Evolutionary conservation across 1,284 basidiomycete species (phyloP), one percentile per base, ranked within the genome.

Genomic region (Apiotrichum domesticum): DNA sequence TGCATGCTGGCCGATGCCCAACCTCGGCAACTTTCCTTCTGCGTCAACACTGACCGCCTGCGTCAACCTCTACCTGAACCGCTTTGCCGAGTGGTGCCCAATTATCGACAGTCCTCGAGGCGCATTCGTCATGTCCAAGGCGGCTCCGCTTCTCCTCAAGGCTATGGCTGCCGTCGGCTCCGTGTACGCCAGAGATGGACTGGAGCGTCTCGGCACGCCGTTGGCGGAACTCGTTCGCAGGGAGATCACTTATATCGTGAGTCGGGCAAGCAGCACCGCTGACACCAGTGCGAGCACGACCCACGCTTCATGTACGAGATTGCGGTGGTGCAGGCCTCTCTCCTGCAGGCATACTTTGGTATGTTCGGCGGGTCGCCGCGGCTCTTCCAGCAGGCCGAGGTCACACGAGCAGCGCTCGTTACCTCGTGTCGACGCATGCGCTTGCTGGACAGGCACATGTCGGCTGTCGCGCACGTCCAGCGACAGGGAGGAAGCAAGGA

Each of bases 341-440:
- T 66, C 1, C 54, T 67, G 13, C 58, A 64, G 33, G 48, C 59
- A 13, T 59, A 56, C 43, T 67, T 55, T 51, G 61, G 56, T 8
- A 46, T 62, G 46, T 67, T 61, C 41, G 60, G 57, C 44, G 66
- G 65, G 33, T 58, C 59, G 6, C 66, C 56, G 14, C 59, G 62
- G 41, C 49, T 57, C 4, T 61, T 56, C 35, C 65, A 63, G 41
- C 62, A 64, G 34, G 59, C 65, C 33, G 65, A 67, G 39, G 37
- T 52, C 8, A 46, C 44, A 2, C 60, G 66, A 5, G 56, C 52
- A 1, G 39, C 32, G 3, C 54, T 66, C 7, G 59, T 67, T 3
- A 50, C 55, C 0, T 49, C 57, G 1, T 56, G 58, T 32, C 61
- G 57, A 29, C 46, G 62, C 8, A 66, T 67, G 64, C 59, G 64